phyloP scores from a whole-genome alignment of 108 stramenopile genomes.

The Craspedostauros australis region DNA sequence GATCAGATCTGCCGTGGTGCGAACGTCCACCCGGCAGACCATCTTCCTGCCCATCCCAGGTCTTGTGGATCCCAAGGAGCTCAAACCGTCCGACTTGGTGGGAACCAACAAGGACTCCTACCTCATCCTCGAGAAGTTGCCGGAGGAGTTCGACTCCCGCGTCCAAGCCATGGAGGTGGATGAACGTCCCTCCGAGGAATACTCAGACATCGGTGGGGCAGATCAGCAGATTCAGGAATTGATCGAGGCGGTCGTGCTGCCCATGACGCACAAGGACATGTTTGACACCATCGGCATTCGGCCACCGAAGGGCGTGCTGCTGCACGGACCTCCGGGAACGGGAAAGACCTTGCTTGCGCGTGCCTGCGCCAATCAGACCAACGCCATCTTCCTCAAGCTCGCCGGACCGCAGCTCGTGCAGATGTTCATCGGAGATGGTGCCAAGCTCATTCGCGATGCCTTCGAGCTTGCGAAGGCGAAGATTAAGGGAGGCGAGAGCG shows the following conservation, averaged over 20 bases:
- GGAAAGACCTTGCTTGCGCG: conserved; percentile 98
- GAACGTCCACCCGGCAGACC: conserved; percentile 91
- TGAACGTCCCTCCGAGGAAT: conserved; percentile 97
- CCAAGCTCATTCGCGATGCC: conserved; percentile 98
- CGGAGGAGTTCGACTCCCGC: conserved; percentile 97
- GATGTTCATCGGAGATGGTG: conserved; percentile 99
- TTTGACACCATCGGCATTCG: conserved; percentile 97
- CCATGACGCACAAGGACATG: conserved; percentile 99
- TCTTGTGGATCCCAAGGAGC: conserved; percentile 92
- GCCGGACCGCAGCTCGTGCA: conserved; percentile 98
- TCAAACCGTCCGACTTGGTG: conserved; percentile 95
- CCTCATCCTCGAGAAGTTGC: conserved; percentile 98
- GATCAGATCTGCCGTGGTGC: conserved; percentile 79
- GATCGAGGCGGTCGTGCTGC: conserved; percentile 98
- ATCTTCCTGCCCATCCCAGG: conserved; percentile 98
- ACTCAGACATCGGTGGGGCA: conserved; percentile 94
- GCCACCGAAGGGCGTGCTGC: conserved; percentile 98
- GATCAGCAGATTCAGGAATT: conserved; percentile 99
- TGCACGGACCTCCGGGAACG: conserved; percentile 97
- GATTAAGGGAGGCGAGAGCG: conserved; percentile 62
- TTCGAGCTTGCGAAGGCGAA: conserved; percentile 98
- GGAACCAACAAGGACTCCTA: conserved; percentile 99
- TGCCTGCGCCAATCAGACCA: conserved; percentile 99
- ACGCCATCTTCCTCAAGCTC: conserved; percentile 98
- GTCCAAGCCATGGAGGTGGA: conserved; percentile 99